These are phyloP conservation scores for Fusarium hainanense DNA, from an alignment of 2,329 filamentous ascomycete genomes.

Conservation along the genomic window DNA sequence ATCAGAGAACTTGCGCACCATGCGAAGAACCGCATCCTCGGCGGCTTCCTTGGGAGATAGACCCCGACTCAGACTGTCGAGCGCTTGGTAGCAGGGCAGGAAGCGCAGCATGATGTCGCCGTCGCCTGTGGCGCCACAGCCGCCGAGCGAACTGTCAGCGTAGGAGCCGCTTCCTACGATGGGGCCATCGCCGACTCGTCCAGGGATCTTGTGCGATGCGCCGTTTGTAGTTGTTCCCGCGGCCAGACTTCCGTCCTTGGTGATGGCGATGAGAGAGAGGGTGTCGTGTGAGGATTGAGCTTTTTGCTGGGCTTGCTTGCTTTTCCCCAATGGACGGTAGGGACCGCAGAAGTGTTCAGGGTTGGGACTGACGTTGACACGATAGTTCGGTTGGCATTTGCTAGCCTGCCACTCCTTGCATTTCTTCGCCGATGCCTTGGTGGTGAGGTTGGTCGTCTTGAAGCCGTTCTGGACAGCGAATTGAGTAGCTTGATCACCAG, in stretches of 20 bases:
- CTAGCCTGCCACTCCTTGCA: constrained; percentile 58
- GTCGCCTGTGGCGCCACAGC: constrained; percentile 67
- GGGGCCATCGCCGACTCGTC: constrained; percentile 66
- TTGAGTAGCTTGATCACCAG: constrained; percentile 63
- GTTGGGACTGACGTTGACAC: constrained; percentile 59
- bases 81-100: constrained; percentile 67
- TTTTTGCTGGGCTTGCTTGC: not conserved
- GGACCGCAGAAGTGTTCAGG: constrained; percentile 58
- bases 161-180: constrained; percentile 67
- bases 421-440: constrained; percentile 51
- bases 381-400: constrained; percentile 64
- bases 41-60: constrained; percentile 62
- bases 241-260: constrained; percentile 59
- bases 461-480: constrained; percentile 66
- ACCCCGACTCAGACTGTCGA: constrained; percentile 63
- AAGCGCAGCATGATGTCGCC: constrained; percentile 69
- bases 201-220: constrained; percentile 64
- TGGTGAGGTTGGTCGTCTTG: constrained; percentile 56
- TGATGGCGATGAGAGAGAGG: constrained; percentile 63
- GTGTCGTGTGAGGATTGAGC: constrained; percentile 60
- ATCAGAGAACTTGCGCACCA: constrained; percentile 60
- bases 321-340: constrained; percentile 51
- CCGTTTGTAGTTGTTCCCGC: constrained; percentile 68
- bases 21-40: constrained; percentile 61
- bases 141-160: constrained; percentile 64